These are phyloP conservation scores for Podospora fimiseda DNA, from an alignment of 495 filamentous ascomycete species.

Conservation along the genomic window DNA sequence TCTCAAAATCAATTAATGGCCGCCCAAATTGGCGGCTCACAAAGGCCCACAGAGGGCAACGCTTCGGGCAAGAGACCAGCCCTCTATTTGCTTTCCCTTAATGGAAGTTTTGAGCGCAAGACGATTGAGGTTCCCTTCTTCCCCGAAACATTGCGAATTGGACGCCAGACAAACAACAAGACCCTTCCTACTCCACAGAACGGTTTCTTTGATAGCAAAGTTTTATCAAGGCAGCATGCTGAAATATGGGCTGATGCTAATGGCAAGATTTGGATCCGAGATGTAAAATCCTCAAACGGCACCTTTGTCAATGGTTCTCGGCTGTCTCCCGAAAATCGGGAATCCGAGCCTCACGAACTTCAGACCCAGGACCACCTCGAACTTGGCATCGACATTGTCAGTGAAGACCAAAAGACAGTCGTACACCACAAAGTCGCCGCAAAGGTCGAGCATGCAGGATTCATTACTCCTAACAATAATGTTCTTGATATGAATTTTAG, in stretches of 20 bases:
- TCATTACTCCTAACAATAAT: slow-evolving; percentile 59
- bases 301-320: slow-evolving; percentile 95
- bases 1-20: slow-evolving; percentile 31
- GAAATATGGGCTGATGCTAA: slow-evolving; percentile 88
- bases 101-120: slow-evolving; percentile 93
- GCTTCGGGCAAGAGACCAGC: slow-evolving; percentile 62
- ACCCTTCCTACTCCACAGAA: slow-evolving; percentile 84
- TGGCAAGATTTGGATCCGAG: slow-evolving; percentile 91
- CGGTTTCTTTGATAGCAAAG: slow-evolving; percentile 96
- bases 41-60: slow-evolving; percentile 47
- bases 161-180: slow-evolving; percentile 93
- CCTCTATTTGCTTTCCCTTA: slow-evolving; percentile 76
- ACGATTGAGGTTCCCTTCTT: slow-evolving; percentile 85
- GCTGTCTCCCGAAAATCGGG: slow-evolving; percentile 83
- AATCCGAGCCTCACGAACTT: slow-evolving; percentile 90
- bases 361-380: slow-evolving; percentile 84
- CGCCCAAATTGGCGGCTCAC: slow-evolving; percentile 36
- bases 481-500: slow-evolving; percentile 84
- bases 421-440: slow-evolving; percentile 97
- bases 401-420: slow-evolving; percentile 94
- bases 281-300: slow-evolving; percentile 97
- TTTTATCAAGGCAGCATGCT: slow-evolving; percentile 90
- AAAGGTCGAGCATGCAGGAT: slow-evolving; percentile 89
- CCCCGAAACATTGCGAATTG: slow-evolving; percentile 85
- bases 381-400: slow-evolving; percentile 95